Conservation (phyloP, 768 basidiomycete species). For the Imleria badia region DNA sequence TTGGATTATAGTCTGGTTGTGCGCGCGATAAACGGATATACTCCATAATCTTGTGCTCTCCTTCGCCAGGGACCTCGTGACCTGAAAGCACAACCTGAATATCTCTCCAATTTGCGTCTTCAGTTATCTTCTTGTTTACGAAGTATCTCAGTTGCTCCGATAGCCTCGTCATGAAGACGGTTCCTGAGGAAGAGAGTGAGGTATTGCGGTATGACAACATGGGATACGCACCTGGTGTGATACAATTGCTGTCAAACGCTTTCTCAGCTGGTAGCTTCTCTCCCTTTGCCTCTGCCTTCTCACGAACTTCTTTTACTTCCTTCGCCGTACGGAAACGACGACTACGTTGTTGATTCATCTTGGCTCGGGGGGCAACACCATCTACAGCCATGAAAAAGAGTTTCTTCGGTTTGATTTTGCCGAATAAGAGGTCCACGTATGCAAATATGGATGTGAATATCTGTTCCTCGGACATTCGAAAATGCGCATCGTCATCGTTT, state of each 20-base stretch:
- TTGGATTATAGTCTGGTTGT: slow-evolving; percentile 94
- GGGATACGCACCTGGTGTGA: slow-evolving; percentile 82
- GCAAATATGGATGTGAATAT: slow-evolving; percentile 97
- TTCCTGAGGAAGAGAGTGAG: slow-evolving; percentile 50
- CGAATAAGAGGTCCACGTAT: slow-evolving; percentile 95
- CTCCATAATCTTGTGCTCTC: slow-evolving; percentile 99
- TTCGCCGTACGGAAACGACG: slow-evolving; percentile 92
- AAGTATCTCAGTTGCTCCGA: slow-evolving; percentile 94
- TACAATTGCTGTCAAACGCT: slow-evolving; percentile 98
- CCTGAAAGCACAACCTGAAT: slow-evolving; percentile 93
- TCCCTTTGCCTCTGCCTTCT: slow-evolving; percentile 85
- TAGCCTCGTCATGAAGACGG: slow-evolving; percentile 92
- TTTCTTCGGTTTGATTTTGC: slow-evolving; percentile 97
- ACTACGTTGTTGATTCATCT: slow-evolving; percentile 99
- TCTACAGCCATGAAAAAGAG: slow-evolving; percentile 99
- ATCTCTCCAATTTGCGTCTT: slow-evolving; percentile 93
- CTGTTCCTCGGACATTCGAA: slow-evolving; percentile 93
- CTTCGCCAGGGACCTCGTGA: slow-evolving; percentile 98
- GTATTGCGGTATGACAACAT: background rate
- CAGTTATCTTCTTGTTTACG: slow-evolving; percentile 95
- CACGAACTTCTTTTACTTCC: slow-evolving; percentile 83
- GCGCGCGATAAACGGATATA: slow-evolving; percentile 94
- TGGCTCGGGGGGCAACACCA: slow-evolving; percentile 94
- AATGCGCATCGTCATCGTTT: slow-evolving; percentile 94
- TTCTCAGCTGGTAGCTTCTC: slow-evolving; percentile 92